Conservation (phyloP, 2,329 filamentous ascomycete species). For the Aspergillus candidus region DNA sequence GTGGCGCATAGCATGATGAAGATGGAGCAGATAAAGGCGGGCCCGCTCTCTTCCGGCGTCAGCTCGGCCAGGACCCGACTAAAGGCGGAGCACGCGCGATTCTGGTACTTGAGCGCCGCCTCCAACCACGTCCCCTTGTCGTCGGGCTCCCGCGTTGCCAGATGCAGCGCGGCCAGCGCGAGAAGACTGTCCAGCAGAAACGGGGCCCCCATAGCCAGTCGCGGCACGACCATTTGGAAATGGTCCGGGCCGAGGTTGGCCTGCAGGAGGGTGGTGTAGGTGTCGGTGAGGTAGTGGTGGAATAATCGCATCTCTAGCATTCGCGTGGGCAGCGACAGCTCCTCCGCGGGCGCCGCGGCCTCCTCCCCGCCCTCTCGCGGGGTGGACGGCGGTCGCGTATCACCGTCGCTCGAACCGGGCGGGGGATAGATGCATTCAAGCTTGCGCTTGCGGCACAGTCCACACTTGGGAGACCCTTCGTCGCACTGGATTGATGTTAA, state of each 20-base stretch:
- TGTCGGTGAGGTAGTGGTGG: slow-evolving; percentile 35
- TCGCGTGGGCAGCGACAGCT: slow-evolving; percentile 16
- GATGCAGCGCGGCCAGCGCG: slow-evolving; percentile 41
- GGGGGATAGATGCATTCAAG: slow-evolving; percentile 32
- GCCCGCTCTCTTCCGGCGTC: slow-evolving; percentile 37
- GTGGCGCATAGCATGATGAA: slow-evolving; percentile 35
- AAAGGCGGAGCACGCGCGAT: slow-evolving; percentile 28
- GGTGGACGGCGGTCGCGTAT: slow-evolving; percentile 19
- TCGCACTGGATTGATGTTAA: slow-evolving; percentile 27
- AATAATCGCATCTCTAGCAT: slow-evolving; percentile 34
- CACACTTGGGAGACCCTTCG: slow-evolving; percentile 31
- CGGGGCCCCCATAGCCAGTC: slow-evolving; percentile 36
- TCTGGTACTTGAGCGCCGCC: slow-evolving; percentile 33
- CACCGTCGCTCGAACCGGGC: slow-evolving; percentile 13
- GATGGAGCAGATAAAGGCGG: slow-evolving; percentile 37
- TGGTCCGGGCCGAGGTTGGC: slow-evolving; percentile 27
- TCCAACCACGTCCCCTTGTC: slow-evolving; percentile 30
- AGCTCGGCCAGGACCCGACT: slow-evolving; percentile 32
- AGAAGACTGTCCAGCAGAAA: slow-evolving; percentile 42
- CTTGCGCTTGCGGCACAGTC: slow-evolving; percentile 32
- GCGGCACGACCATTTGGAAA: slow-evolving; percentile 30
- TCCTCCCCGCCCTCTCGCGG: slow-evolving; percentile 16
- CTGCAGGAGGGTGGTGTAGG: slow-evolving; percentile 28
- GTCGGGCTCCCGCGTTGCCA: slow-evolving; percentile 33
- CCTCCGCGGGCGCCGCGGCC: neutral